Evolutionary conservation across 805 yeast species (phyloP), one percentile per base, ranked within the genome.

Genomic region (Starmerella tilneyi): DNA sequence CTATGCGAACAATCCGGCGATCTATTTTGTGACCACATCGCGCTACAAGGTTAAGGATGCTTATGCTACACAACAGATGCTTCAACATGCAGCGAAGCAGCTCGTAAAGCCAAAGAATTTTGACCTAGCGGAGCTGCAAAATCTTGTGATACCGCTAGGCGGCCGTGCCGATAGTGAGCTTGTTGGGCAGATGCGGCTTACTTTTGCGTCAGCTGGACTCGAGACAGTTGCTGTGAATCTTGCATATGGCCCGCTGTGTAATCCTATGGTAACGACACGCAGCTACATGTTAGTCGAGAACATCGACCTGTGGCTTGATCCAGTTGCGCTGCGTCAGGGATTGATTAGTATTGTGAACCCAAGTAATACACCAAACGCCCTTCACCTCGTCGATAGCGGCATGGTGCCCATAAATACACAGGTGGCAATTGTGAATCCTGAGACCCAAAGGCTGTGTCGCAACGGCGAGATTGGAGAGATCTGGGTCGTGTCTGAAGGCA

Each of bases 391-490:
- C 58, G 98, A 92, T 58, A 84, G 94, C 0, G 99, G 99, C 11
- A 82, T 89, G 71, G 96, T 88, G 0, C 94, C 96, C 0, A 88
- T 86, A 8, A 84, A 94, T 59, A 84, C 97, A 0, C 94, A 88
- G 58, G 76, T 92, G 27, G 92, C 94, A 1, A 82, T 92, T 48
- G 96, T 92, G 3, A 92, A 92, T 53, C 98, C 98, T 1, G 96
- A 92, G 59, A 89, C 96, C 0, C 63, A 73, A 36, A 67, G 69
- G 44, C 67, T 86, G 11, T 89, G 98, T 59, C 76, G 74, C 47
- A 79, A 79, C 42, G 96, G 97, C 7, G 98, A 92, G 62, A 78
- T 76, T 61, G 99, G 99, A 27, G 99, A 92, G 64, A 85, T 92
- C 31, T 92, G 97, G 97, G 94, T 89, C 2, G 76, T 83, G 51